phyloP scores from a whole-genome alignment of 768 basidiomycete species.

The Tubosaeta brunneosetosa region DNA sequence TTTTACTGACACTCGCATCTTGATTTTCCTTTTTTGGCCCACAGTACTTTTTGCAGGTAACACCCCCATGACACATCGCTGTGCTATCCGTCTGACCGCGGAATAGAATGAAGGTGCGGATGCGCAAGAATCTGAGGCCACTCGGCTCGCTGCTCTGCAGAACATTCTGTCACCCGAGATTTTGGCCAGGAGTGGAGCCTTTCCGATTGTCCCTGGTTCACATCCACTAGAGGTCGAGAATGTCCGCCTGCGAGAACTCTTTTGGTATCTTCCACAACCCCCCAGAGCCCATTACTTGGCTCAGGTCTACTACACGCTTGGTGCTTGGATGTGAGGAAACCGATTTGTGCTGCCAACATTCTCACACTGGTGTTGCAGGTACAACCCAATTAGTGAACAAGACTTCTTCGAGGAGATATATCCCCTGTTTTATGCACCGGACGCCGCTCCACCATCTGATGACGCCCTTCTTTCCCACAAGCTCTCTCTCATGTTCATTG shows the following conservation, averaged over 20 bases:
- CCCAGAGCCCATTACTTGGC: slow-evolving; percentile 59
- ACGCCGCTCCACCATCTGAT: slow-evolving; percentile 40
- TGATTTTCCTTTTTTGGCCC: neutral
- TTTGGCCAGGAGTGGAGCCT: slow-evolving; percentile 56
- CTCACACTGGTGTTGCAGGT: slow-evolving; percentile 39
- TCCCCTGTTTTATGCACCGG: slow-evolving; percentile 50
- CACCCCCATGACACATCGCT: neutral
- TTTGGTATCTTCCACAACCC: slow-evolving; percentile 65
- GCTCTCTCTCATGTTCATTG: slow-evolving; percentile 60
- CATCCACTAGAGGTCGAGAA: slow-evolving; percentile 38
- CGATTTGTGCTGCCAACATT: neutral
- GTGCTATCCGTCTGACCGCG: slow-evolving; percentile 8
- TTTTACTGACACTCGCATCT: slow-evolving; percentile 3
- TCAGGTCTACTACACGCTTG: slow-evolving; percentile 57
- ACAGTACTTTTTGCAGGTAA: slow-evolving; percentile 73
- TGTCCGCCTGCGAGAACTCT: slow-evolving; percentile 52
- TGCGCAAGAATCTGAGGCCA: slow-evolving; percentile 45
- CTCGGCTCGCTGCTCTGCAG: slow-evolving; percentile 46
- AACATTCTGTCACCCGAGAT: slow-evolving; percentile 59
- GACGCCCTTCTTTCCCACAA: slow-evolving; percentile 55
- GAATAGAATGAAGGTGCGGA: slow-evolving; percentile 58
- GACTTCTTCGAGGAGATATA: slow-evolving; percentile 60
- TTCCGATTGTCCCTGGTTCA: slow-evolving; percentile 51
- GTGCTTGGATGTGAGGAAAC: slow-evolving; percentile 63
- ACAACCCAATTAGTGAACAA: slow-evolving; percentile 59